phyloP scores from a whole-genome alignment of 352 stramenopile genomes.

The Phytophthora multivora region DNA sequence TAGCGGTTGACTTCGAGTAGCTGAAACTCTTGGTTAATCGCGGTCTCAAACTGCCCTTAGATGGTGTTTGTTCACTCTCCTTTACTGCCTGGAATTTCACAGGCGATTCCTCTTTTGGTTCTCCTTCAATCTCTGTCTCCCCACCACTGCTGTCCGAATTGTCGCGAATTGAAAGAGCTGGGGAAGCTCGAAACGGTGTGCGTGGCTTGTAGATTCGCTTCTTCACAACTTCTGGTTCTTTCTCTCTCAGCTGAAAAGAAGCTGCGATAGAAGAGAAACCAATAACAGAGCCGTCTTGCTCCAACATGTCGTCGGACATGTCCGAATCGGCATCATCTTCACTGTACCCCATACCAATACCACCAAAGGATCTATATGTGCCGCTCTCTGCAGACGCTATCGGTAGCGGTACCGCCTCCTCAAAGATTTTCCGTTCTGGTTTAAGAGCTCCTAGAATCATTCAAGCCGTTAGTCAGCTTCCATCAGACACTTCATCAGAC shows the following conservation, averaged over 20 bases:
- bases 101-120: constrained; percentile 46
- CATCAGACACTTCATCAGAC: not conserved
- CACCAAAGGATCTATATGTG: not conserved
- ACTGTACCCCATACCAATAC: constrained; percentile 12
- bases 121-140: constrained; percentile 68
- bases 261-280: constrained; percentile 60
- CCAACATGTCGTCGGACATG: constrained; percentile 77
- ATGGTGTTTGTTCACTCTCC: not conserved
- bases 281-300: constrained; percentile 54
- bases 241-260: constrained; percentile 43
- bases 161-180: constrained; percentile 29
- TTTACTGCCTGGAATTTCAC: constrained; percentile 4
- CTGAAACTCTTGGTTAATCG: constrained; percentile 22
- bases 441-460: constrained; percentile 8
- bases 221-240: constrained; percentile 21
- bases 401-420: constrained; percentile 47
- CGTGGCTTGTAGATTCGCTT: constrained; percentile 55
- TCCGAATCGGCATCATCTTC: constrained; percentile 56
- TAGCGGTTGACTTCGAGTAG: constrained; percentile 9
- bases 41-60: not conserved
- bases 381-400: constrained; percentile 2
- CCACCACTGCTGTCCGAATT: constrained; percentile 57
- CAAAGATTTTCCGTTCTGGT: constrained; percentile 43
- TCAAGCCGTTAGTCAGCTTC: constrained; percentile 13
- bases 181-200: constrained; percentile 35